phyloP scores from a whole-genome alignment of 1,284 basidiomycete genomes.

The Amylostereum chailletii region DNA sequence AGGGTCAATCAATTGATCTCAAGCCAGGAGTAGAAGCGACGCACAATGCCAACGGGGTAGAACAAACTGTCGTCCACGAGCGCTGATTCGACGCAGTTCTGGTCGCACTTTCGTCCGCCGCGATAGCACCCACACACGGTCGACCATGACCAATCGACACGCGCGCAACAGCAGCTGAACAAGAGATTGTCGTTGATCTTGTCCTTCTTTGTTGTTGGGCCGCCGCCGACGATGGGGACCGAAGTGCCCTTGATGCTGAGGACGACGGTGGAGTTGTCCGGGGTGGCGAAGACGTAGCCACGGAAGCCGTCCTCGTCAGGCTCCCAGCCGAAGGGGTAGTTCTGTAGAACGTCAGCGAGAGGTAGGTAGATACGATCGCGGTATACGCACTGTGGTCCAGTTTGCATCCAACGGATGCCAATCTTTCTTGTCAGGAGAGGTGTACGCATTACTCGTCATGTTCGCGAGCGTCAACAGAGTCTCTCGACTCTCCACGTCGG shows the following conservation, averaged over 20 bases:
- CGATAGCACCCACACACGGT: conserved; percentile 91
- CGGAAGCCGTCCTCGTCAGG: conserved; percentile 81
- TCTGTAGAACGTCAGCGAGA: conserved; percentile 27
- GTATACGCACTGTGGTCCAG: conserved; percentile 53
- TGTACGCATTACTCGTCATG: conserved; percentile 92
- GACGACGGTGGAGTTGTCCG: conserved; percentile 80
- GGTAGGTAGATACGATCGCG: neutral
- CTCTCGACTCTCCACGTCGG: conserved; percentile 71
- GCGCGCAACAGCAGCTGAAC: conserved; percentile 96
- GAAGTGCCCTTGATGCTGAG: conserved; percentile 95
- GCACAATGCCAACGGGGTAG: conserved; percentile 76
- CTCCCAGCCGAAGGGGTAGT: conserved; percentile 89
- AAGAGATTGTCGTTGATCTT: conserved; percentile 92
- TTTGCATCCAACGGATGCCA: conserved; percentile 73
- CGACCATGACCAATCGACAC: conserved; percentile 91
- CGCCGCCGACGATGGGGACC: conserved; percentile 65
- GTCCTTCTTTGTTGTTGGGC: conserved; percentile 85
- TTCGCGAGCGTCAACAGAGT: conserved; percentile 82
- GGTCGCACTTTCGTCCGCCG: conserved; percentile 77
- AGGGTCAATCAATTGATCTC: neutral
- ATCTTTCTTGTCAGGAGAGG: conserved; percentile 43
- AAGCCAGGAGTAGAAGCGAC: conserved; percentile 17
- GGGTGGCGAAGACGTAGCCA: conserved; percentile 83
- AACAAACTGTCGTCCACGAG: conserved; percentile 83
- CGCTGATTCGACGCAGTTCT: conserved; percentile 74